Evolutionary conservation across 805 yeast species (phyloP).

Genomic region (Ogataea glucozyma): DNA sequence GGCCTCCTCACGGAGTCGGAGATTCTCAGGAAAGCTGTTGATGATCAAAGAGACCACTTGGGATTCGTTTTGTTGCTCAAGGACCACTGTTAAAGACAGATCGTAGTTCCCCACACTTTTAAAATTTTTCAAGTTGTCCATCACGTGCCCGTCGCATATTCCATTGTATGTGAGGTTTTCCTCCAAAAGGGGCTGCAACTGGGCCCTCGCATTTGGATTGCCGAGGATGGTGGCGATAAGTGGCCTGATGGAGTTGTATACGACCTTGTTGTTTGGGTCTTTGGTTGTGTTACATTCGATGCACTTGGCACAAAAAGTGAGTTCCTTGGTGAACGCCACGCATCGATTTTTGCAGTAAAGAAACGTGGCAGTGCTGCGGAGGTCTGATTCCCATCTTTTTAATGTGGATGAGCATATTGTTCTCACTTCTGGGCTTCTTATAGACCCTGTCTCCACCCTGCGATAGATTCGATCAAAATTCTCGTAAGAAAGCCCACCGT

Average conservation of each 20-base stretch:
- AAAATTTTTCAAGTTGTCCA: not conserved
- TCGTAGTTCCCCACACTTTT: conserved; percentile 9
- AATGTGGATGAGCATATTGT: conserved; percentile 13
- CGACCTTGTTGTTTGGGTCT: conserved; percentile 11
- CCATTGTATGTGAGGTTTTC: not conserved
- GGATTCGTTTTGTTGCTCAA: conserved; percentile 12
- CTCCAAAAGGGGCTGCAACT: conserved; percentile 7
- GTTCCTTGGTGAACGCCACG: conserved; percentile 18
- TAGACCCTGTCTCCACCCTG: conserved; percentile 7
- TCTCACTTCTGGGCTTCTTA: conserved; percentile 13
- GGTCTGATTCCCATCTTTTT: conserved; percentile 12
- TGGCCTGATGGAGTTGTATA: conserved; percentile 17
- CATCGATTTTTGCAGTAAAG: conserved; percentile 15
- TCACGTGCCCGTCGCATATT: conserved; percentile 9
- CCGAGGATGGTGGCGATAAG: conserved; percentile 15
- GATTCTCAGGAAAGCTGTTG: conserved; percentile 10
- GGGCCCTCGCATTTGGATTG: conserved; percentile 16
- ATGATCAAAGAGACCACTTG: conserved; percentile 14
- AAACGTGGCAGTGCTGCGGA: conserved; percentile 10
- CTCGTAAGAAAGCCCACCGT: conserved; percentile 20
- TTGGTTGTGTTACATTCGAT: conserved; percentile 12
- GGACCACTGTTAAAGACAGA: conserved; percentile 9
- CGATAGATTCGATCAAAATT: conserved; percentile 19
- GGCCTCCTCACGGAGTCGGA: conserved; percentile 15
- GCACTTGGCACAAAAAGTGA: conserved; percentile 2